Conservation (phyloP, 306 rosid species). For the Ziziphus jujuba region DNA sequence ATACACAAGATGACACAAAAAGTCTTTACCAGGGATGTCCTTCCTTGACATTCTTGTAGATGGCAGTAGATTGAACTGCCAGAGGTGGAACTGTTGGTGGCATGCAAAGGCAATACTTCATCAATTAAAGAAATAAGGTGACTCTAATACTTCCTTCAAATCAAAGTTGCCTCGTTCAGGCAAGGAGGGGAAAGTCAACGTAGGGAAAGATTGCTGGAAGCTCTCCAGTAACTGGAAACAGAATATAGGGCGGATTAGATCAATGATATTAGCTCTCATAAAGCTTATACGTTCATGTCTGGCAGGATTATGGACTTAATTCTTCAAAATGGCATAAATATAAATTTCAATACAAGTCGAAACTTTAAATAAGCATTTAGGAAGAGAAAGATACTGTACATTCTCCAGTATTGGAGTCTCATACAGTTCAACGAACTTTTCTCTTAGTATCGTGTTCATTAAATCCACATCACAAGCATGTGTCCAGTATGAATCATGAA, state of each 20-base stretch:
- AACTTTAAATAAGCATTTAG: neutral
- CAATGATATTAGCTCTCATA: neutral
- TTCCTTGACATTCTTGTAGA: conserved; percentile 19
- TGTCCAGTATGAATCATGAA: conserved; percentile 98
- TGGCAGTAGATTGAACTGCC: conserved; percentile 8
- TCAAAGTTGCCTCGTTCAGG: conserved; percentile 88
- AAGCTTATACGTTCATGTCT: neutral
- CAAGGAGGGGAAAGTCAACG: conserved; percentile 64
- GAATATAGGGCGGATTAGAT: conserved; percentile 28
- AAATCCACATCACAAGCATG: conserved; percentile 89
- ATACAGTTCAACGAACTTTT: conserved; percentile 84
- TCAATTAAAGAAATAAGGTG: conserved; percentile 95
- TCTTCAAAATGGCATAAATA: neutral
- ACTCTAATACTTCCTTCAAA: conserved; percentile 64
- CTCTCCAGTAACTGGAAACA: conserved; percentile 63
- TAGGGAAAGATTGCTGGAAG: conserved; percentile 75
- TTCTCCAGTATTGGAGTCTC: conserved; percentile 81
- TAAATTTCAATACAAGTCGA: neutral
- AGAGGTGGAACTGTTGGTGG: conserved; percentile 19
- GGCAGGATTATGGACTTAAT: neutral
- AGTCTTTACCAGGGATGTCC: conserved; percentile 17
- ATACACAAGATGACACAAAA: conserved; percentile 16
- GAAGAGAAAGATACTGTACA: conserved; percentile 37
- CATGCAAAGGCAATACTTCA: conserved; percentile 12
- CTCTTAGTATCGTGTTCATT: conserved; percentile 76